These are phyloP conservation scores for Starmerella cellae DNA, from an alignment of 805 yeast species.

Conservation along the genomic window DNA sequence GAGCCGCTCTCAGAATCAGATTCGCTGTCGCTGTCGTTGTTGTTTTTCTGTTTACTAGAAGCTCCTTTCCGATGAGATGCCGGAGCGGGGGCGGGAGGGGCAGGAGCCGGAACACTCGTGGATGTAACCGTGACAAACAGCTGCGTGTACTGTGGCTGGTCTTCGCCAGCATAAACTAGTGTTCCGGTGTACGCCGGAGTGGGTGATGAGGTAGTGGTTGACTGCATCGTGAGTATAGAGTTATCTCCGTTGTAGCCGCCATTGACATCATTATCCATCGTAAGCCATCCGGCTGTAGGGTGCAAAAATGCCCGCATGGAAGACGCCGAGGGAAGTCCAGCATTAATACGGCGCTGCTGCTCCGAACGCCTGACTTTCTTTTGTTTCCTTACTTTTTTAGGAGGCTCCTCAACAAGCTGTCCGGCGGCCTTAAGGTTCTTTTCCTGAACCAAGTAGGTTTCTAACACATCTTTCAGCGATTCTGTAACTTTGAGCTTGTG, in stretches of 20 bases:
- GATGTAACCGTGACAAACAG: conserved; percentile 5
- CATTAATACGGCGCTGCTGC: background rate
- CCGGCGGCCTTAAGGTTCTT: conserved; percentile 7
- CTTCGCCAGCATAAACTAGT: too few relatives aligned
- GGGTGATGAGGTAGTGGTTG: too few relatives aligned
- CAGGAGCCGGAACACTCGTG: background rate
- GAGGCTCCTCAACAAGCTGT: conserved; percentile 1
- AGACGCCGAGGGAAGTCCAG: background rate
- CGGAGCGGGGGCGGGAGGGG: too few relatives aligned
- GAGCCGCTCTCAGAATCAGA: background rate
- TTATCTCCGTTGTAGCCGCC: conserved; percentile 10
- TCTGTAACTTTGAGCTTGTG: conserved; percentile 7
- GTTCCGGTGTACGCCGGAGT: too few relatives aligned
- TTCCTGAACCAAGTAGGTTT: conserved; percentile 3
- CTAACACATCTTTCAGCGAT: conserved; percentile 1
- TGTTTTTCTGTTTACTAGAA: background rate
- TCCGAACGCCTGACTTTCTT: background rate
- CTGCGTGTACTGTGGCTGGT: conserved; percentile 3
- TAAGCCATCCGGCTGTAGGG: conserved; percentile 11
- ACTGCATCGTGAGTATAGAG: conserved; percentile 1
- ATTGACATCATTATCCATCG: conserved; percentile 13
- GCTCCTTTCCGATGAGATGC: background rate
- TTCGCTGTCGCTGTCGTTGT: background rate
- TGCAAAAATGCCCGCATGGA: background rate
- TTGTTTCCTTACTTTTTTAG: background rate